Evolutionary conservation across 768 basidiomycete species (phyloP), one percentile per base, ranked within the genome.

Genomic region (Phanerochaete sordida): DNA sequence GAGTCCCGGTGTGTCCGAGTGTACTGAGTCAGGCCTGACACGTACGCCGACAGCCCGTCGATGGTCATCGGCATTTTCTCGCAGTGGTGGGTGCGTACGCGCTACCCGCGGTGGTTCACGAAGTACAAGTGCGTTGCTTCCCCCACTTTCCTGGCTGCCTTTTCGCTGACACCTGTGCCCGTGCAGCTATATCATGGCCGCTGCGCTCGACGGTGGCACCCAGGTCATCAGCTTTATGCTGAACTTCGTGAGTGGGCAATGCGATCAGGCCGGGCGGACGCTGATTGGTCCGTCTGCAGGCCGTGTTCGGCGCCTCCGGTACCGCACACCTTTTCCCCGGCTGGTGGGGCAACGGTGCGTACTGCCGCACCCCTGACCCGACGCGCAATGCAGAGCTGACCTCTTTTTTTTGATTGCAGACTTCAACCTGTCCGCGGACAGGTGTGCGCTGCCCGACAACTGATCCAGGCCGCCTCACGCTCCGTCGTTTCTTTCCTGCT

Each of bases 11-110:
- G 39, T 12, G 12, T 30, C 35, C 48, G 12, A 43, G 7, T 39
- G 58, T 27, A 28, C 5, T 23, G 8, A 28, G 37, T n/a, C 21
- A 6, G 30, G 6, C 11, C 44, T 45, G 46, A 53, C 33, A 4
- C 13, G 12, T 35, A 11, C 19, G 11, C 39, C 19, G 33, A 35
- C 33, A 65, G 56, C 65, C 68, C 68, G 33, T 73, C 76, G 1
- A 80, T 81, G 70, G 65, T 66, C n/a, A 63, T 81, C 27, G 79
- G 77, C 48, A 68, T 79, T 26, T 76, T 81, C 64, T 80, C 79
- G 13, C 80, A 80, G 62, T 80, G 74, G 66, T 82, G 77, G 62
- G 68, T 76, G 27, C 69, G 76, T 52, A 73, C 66, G 53, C 71
- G 67, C 56, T 72, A 73, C 66, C 75, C 76, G 49, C 66, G 75